Conservation (phyloP, 1,284 basidiomycete genomes). For the Apiotrichum mycotoxinovorans region DNA sequence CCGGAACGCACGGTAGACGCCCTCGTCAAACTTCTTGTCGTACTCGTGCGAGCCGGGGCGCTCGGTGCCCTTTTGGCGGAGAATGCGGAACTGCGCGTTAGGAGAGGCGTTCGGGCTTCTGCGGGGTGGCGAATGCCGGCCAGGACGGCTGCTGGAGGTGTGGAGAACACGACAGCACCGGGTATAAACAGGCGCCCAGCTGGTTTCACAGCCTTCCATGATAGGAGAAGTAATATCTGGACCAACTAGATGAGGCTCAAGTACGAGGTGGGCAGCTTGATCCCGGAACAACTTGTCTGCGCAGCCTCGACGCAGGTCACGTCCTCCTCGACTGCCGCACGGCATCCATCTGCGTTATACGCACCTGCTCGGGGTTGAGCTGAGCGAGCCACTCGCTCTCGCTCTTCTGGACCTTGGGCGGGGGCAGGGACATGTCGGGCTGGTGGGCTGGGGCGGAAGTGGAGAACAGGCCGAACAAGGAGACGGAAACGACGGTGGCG, state of each 20-base stretch:
- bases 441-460: slow-evolving; percentile 12
- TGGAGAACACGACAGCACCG: too few species aligned
- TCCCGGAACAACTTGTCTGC: too few species aligned
- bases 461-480: slow-evolving; percentile 22
- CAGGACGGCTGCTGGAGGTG: too few species aligned
- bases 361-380: slow-evolving; percentile 75
- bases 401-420: slow-evolving; percentile 56
- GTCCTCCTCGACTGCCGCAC: too few species aligned
- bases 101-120: too few species aligned
- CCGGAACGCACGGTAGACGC: slow-evolving; percentile 60
- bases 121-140: too few species aligned
- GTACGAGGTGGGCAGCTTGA: too few species aligned
- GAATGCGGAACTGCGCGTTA: slow-evolving; percentile 66
- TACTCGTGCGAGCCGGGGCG: slow-evolving; percentile 70
- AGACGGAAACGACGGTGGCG: slow-evolving; percentile 2
- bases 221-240: too few species aligned
- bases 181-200: too few species aligned
- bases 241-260: too few species aligned
- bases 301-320: too few species aligned
- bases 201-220: too few species aligned
- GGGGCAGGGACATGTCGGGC: neutral
- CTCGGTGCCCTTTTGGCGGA: slow-evolving; percentile 87
- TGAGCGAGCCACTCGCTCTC: slow-evolving; percentile 84
- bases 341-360: slow-evolving; percentile 18
- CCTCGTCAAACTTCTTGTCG: slow-evolving; percentile 59